phyloP scores from a whole-genome alignment of 2,329 filamentous ascomycete species.

The Chalaropsis ovoidea region DNA sequence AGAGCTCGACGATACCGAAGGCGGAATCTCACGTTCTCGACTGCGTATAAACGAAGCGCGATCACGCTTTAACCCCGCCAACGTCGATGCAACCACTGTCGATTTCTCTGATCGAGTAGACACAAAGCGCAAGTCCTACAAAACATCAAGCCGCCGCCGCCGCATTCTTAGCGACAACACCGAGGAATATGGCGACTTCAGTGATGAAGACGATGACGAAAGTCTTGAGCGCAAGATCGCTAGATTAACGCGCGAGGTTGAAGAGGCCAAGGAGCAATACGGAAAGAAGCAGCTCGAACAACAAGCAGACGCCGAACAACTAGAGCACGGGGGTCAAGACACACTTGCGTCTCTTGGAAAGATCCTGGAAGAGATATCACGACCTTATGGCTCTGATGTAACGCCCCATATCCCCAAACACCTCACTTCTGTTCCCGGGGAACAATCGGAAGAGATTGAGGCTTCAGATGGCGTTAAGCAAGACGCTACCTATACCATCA shows the following conservation, averaged over 20 bases:
- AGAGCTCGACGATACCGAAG: conserved; percentile 50
- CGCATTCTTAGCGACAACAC: conserved; percentile 53
- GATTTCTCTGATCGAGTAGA: conserved; percentile 87
- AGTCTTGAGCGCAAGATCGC: conserved; percentile 68
- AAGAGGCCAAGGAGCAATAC: conserved; percentile 58
- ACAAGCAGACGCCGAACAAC: conserved; percentile 36
- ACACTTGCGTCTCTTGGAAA: conserved; percentile 60
- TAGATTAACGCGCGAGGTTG: conserved; percentile 70
- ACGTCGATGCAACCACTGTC: conserved; percentile 64
- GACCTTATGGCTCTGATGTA: conserved; percentile 28
- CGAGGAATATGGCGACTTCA: conserved; percentile 61
- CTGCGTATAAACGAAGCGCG: conserved; percentile 72
- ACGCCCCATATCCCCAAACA: conserved; percentile 8
- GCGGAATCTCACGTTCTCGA: conserved; percentile 64
- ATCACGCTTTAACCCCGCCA: conserved; percentile 63
- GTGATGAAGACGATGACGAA: conserved; percentile 61
- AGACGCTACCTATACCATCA: conserved; percentile 51
- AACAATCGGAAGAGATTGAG: conserved; percentile 25
- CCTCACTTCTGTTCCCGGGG: background rate
- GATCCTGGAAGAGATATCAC: conserved; percentile 56
- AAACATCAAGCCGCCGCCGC: conserved; percentile 57
- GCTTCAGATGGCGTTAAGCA: conserved; percentile 28
- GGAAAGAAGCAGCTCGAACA: conserved; percentile 44
- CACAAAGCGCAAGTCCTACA: conserved; percentile 74
- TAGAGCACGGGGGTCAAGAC: conserved; percentile 39